Percentiles rank a stretch among this genome's conserved stretches.
Conservation (phyloP, 1,284 basidiomycete species). For the Coniophora puteana region DNA sequence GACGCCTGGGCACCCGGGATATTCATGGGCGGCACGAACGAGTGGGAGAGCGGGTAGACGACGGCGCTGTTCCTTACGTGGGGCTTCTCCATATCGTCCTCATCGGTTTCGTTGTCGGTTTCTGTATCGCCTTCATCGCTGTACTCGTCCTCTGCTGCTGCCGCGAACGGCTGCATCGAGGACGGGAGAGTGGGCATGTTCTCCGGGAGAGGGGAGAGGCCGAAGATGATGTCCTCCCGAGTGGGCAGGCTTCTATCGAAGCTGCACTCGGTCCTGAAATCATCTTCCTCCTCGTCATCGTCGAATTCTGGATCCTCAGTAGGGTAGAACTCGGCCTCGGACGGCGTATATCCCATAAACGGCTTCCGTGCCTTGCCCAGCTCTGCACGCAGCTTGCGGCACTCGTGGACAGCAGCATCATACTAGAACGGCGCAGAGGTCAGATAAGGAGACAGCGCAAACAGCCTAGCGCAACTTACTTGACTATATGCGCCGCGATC, state of each 20-base stretch:
- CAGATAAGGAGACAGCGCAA: constrained; percentile 4
- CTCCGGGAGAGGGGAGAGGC: constrained; percentile 35
- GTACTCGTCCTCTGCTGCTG: constrained; percentile 29
- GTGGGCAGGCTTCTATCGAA: no score
- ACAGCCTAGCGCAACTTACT: constrained; percentile 26
- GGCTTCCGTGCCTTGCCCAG: constrained; percentile 20
- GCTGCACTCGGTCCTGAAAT: constrained; percentile 22
- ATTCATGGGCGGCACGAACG: no score
- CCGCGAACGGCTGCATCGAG: constrained; percentile 25
- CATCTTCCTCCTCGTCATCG: constrained; percentile 18
- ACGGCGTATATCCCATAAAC: constrained; percentile 15
- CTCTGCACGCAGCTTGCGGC: constrained; percentile 26
- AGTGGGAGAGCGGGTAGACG: no score
- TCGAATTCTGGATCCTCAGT: constrained; percentile 23
- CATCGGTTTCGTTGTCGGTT: constrained; percentile 16
- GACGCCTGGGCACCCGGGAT: no score
- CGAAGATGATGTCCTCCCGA: constrained; percentile 31
- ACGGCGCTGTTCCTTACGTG: constrained; percentile 22
- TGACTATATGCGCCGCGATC: constrained; percentile 28
- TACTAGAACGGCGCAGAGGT: constrained; percentile 22
- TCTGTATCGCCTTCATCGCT: no score
- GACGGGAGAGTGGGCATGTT: constrained; percentile 30
- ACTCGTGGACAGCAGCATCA: constrained; percentile 28
- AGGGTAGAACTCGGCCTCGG: constrained; percentile 23
- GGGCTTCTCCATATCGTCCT: constrained; percentile 27